Conservation (phyloP, 768 basidiomycete species). For the Leccinum imitatum region DNA sequence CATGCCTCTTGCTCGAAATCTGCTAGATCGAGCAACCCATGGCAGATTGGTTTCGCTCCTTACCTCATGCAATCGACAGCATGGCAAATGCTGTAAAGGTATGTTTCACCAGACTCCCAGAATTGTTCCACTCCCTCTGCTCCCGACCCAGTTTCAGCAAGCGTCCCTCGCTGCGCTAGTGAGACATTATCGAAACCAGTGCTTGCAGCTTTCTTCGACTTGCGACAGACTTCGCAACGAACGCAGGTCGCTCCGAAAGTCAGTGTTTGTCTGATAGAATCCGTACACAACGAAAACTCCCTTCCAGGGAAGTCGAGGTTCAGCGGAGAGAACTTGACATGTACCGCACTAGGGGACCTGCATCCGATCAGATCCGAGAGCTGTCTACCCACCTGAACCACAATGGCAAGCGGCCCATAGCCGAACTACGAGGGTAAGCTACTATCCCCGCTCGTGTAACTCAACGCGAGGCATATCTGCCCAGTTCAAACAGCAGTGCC, state of each 20-base stretch:
- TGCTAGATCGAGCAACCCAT: slow-evolving; percentile 77
- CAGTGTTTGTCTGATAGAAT: slow-evolving; percentile 8
- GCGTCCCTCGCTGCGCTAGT: slow-evolving; percentile 70
- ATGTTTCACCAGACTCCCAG: neutral
- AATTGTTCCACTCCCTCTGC: neutral
- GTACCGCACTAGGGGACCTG: slow-evolving; percentile 38
- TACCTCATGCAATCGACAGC: slow-evolving; percentile 60
- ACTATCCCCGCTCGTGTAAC: neutral
- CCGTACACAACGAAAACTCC: slow-evolving; percentile 3
- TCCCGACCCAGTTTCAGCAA: slow-evolving; percentile 64
- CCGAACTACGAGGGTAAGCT: slow-evolving; percentile 43
- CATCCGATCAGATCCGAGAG: slow-evolving; percentile 25
- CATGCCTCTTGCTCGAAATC: slow-evolving; percentile 3
- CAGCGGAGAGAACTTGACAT: slow-evolving; percentile 51
- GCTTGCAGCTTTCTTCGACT: slow-evolving; percentile 43
- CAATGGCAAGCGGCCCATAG: slow-evolving; percentile 68
- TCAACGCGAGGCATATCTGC: neutral
- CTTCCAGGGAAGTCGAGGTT: slow-evolving; percentile 47
- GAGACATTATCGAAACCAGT: slow-evolving; percentile 58
- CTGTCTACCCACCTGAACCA: slow-evolving; percentile 44
- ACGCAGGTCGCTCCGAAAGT: slow-evolving; percentile 55
- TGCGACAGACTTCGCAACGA: slow-evolving; percentile 39
- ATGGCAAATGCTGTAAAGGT: slow-evolving; percentile 71
- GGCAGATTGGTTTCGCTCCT: slow-evolving; percentile 75
- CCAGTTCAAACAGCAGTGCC: slow-evolving; percentile 21